Base-by-base conservation (phyloP, 805 yeast species). In the Komagataella phaffii region DNA sequence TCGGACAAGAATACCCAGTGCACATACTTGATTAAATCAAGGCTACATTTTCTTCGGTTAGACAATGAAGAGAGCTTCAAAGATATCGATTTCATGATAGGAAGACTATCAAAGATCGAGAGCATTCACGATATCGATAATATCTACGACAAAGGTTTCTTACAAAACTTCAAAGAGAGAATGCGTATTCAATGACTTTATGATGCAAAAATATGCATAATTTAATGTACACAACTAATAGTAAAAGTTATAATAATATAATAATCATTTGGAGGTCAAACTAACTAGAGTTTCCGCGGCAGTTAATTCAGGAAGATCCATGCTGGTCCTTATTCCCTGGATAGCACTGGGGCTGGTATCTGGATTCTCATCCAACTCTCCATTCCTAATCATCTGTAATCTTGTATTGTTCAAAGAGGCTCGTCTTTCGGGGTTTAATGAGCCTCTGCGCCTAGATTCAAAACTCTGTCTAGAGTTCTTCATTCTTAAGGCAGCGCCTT, bases 131-230 rank as follows among this genome's bases (percentile, higher is more conserved):
- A 66, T 17, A 50, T 76, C 55, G 59, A 55, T 44, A 78, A 78
- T 55, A 61, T 74, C 7, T 78, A 78, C 57, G 83, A 78, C 54
- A 56, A 54, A 7, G 83, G 83, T 2, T 76, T 78, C 55, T 56
- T 63, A 60, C 51, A 53, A 1, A 78, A 78, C 55, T 50, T 74
- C 8, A 59, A 53, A 44, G 67, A 70, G 50, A 58, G 76, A 24
- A 7, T 70, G 40, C 58, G 62, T 24, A 63, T 19, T 30, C 40
- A 8, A 30, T 30, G 40, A 30, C n/a, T 30, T 10, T 30, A 10
- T 30, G 40, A 30, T 30, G 40, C 40, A 30, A 10, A 21, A 30
- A 10, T 10, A 8, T 30, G 40, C n/a, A 30, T 30, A 30, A 10
- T 10, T 30, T 30, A 30, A 8, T 30, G 40, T 8, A 30, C 40